Base-by-base conservation (phyloP, 768 basidiomycete genomes). In the Pluteus cervinus region DNA sequence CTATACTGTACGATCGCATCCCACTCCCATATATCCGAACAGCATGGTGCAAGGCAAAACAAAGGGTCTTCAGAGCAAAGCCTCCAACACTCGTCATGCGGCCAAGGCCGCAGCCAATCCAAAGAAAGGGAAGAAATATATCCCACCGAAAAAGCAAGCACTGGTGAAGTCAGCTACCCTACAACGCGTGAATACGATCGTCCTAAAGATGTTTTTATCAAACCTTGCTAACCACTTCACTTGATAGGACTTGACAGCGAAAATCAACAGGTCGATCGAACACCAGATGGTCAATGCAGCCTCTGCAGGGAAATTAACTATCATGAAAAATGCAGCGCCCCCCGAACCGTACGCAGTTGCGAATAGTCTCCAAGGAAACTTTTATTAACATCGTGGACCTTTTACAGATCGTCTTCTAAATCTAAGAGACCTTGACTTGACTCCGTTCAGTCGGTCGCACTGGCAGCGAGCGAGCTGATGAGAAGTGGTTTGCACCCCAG, bases 261-360 rank as follows among this genome's bases (percentile, higher is more conserved):
- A 91, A 64, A 92, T 96, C 55, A 90, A 86, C 57, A 81, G 78
- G 57, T 87, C 86, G 15, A 92, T 97, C 50, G 92, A 97, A 57
- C 71, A 75, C 38, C 91, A 93, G 60, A 89, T 92, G 79, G 86
- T 89, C 9, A 66, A 78, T 33, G 90, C 90, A 5, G 92, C 92
- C 3, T 90, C 87, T 4, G 69, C 80, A 29, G 92, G 92, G 25
- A 90, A 88, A 57, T 69, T 97, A 44, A 88, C 88, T 20, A 91
- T 97, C 56, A 90, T 97, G 90, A 87, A 86, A 63, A 75, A 81
- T 43, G 58, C 63, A 10, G 66, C 58, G 14, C n/a, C n/a, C n/a
- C 55, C 67, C 25, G 71, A 76, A 45, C 52, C 48, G 71, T 73
- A 45, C 17, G n/a, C n/a, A 45, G 64, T 52, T 33, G 16, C 22